These are phyloP conservation scores for Yarrowia osloensis DNA, from an alignment of 805 yeast genomes.

Conservation along the genomic window DNA sequence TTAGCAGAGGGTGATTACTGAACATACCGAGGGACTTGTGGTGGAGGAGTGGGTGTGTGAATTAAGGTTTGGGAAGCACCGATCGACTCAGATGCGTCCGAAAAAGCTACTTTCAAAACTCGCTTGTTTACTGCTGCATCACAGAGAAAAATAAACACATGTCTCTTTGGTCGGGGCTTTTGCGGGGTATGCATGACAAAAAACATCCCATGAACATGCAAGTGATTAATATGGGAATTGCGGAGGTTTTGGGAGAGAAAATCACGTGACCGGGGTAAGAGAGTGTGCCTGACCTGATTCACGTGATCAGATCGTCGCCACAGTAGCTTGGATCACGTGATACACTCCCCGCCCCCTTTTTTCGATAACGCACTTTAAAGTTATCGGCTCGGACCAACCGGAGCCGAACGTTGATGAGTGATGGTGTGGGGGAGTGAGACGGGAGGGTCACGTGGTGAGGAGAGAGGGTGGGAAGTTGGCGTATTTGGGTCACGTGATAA, in stretches of 20 bases:
- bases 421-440: not conserved
- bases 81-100: not conserved
- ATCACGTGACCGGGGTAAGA: not conserved
- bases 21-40: not conserved
- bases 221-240: not conserved
- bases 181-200: constrained; percentile 7
- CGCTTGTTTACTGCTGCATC: not conserved
- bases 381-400: not conserved
- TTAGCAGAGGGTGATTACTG: not conserved
- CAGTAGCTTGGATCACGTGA: not conserved
- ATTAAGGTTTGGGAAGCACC: not conserved
- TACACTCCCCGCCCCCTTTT: not conserved
- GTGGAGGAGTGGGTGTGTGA: not conserved
- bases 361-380: not conserved
- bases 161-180: not conserved
- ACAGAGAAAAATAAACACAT: not conserved
- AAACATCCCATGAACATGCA: too few species aligned
- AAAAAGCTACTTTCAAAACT: not conserved
- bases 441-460: not conserved
- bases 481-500: not conserved
- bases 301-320: not conserved
- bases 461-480: not conserved
- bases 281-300: too few species aligned
- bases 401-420: not conserved
- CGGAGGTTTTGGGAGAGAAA: not conserved